Base-by-base conservation (phyloP, 352 stramenopile genomes). In the Phytopythium boreale region DNA sequence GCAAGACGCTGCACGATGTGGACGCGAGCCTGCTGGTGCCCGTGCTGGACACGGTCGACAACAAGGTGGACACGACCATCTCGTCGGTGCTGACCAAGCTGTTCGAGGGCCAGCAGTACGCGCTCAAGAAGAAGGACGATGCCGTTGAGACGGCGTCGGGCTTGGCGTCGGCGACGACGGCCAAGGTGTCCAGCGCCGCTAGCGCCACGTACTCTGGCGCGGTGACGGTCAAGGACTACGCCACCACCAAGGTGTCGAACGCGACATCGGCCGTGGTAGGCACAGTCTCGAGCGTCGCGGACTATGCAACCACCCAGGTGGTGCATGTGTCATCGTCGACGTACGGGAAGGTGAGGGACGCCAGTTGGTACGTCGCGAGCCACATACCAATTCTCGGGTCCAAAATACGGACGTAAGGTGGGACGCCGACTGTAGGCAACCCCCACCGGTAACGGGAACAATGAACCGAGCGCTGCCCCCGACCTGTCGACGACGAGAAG, bases 291-390 rank as follows among this genome's bases (percentile, higher is more conserved):
- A 75, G 69, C 39, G 84, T 78, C 41, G 83, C 77, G 39, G 77
- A 92, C 67, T 89, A 88, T 67, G 81, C 79, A 61, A 84, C 78
- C 51, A 84, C 71, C 44, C 77, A 87, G 56, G 81, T 90, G 44
- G 73, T 85, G 56, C 79, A 82, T 58, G 82, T 79, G 41, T 89
- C 82, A 51, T 91, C 82, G 59, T 88, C 82, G 22, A 84, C 79
- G 1, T 87, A 80, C 56, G 77, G 77, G 31, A 86, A 72, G 7
- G 74, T 86, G 27, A 76, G 76, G 59, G 80, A 74, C 17, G 76
- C 72, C 7, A 88, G 78, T 7, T 71, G 81, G 31, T 82, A 80
- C 59, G 69, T 80, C 22, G 68, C 82, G 39, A 87, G 80, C 63
- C 77, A 89, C 59, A 69, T 91, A 43, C 82, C 82, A 27, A 72